These are phyloP conservation scores for Cenchrus purpureus DNA, from an alignment of 176 grass and related monocot genomes.

Conservation along the genomic window DNA sequence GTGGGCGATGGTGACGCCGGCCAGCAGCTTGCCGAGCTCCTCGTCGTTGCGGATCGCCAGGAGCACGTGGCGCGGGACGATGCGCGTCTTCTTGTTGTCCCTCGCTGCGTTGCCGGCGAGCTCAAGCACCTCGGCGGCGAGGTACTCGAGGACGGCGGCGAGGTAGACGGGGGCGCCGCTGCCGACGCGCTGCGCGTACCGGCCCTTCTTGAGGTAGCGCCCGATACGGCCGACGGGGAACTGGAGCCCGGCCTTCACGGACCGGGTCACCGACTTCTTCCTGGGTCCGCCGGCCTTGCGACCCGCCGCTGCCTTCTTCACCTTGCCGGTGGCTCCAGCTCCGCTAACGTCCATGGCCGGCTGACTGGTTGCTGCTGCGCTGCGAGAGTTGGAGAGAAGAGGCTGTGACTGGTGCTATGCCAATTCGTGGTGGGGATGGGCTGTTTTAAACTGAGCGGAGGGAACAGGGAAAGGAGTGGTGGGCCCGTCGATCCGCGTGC, in stretches of 20 bases:
- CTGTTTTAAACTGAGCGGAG: neutral
- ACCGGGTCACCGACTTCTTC: slow-evolving; percentile 36
- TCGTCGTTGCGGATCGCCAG: slow-evolving; percentile 45
- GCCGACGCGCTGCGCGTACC: slow-evolving; percentile 50
- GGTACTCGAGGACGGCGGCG: slow-evolving; percentile 48
- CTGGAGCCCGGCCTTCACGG: slow-evolving; percentile 52
- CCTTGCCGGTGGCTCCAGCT: neutral
- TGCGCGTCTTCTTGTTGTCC: slow-evolving; percentile 42
- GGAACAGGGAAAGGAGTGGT: neutral
- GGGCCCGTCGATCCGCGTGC: slow-evolving; percentile 49
- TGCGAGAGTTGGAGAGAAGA: neutral
- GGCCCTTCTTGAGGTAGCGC: slow-evolving; percentile 47
- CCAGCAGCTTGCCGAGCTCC: slow-evolving; percentile 43
- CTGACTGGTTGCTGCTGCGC: neutral
- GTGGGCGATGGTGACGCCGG: slow-evolving; percentile 34
- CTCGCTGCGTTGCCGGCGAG: slow-evolving; percentile 20
- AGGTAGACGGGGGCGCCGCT: slow-evolving; percentile 43
- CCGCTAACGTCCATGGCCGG: slow-evolving; percentile 5
- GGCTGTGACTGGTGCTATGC: neutral
- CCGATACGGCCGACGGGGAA: slow-evolving; percentile 56
- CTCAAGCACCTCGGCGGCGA: slow-evolving; percentile 40
- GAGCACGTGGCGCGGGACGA: slow-evolving; percentile 42
- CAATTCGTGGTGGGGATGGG: neutral
- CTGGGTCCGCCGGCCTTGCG: slow-evolving; percentile 18
- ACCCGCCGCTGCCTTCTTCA: slow-evolving; percentile 33